Base-by-base conservation (phyloP, 768 basidiomycete genomes). In the Neoboletus subvelutipes region DNA sequence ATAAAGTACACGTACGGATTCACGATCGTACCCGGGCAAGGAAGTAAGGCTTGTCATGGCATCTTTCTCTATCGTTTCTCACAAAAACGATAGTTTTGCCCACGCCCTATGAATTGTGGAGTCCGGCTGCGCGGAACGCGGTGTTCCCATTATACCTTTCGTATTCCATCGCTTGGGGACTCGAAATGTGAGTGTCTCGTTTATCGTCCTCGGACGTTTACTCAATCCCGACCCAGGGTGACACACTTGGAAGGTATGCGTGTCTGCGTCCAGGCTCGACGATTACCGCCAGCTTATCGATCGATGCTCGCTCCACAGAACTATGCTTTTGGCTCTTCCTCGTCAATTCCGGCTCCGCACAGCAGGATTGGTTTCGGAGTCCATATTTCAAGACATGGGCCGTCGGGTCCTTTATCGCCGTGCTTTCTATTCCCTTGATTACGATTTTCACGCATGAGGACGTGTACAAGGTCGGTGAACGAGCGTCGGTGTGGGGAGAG, bases 251-350 rank as follows among this genome's bases (percentile, higher is more conserved):
- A 92, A 84, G 89, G 89, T 88, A 57, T 20, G 26, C 34, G 10
- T 10, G n/a, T 5, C 9, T n/a, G n/a, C n/a, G n/a, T n/a, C n/a
- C n/a, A n/a, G n/a, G n/a, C 36, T 4, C n/a, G 10, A 9, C 26
- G 51, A 18, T 47, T 31, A 18, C 12, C 29, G 15, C 36, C 1
- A 1, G 49, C 50, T 56, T 41, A 57, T 49, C 49, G 20, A 41
- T 52, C 42, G 28, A 49, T 26, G 11, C 34, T 17, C 8, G 17
- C 13, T 40, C 36, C 20, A 9, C 55, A 90, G 91, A 94, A 63
- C 77, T 93, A 0, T 93, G 89, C 64, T 94, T 94, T 69, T 94
- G 92, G 91, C 73, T 92, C 13, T 94, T 90, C 75, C 81, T 94
- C 37, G 76, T 92, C 48, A 88, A 88, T 55, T 76, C 87, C 0